Base-by-base conservation (phyloP, 768 basidiomycete genomes). In the Rhodosporidiobolus sp. region DNA sequence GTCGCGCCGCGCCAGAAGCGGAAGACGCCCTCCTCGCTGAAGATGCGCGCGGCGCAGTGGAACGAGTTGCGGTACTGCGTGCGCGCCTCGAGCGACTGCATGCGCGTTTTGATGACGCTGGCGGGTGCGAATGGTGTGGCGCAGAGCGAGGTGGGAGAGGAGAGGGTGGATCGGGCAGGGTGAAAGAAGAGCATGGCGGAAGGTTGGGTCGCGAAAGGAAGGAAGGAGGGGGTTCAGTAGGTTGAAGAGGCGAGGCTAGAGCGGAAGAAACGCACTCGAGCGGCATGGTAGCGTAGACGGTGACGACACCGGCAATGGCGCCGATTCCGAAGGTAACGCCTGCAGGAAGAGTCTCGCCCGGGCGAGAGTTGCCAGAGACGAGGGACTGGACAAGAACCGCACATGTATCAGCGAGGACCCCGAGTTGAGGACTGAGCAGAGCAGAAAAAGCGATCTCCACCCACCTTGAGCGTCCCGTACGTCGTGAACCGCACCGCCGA, bases 41-140 rank as follows among this genome's bases (percentile, higher is more conserved):
- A 88, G 79, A 97, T 94, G 57, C 94, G 86, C 79, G 96, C 95
- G 9, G 88, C 94, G 77, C 95, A 98, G 77, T 98, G 94, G 83
- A 97, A 90, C 5, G 94, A 89, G 79, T 99, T 97, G 49, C 88
- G 87, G 80, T 98, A 99, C 70, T 93, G 89, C 32, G 84, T 82
- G 17, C 86, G 84, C 1, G 95, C 96, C 67, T 87, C 86, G 17
- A 99, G 85, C 10, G 92, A 89, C 81, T 99, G 96, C 96, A 98
- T 99, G 34, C 95, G 87, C 19, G 96, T 98, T 83, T 98, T 99
- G 82, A 98, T 87, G 43, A 97, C 94, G 79, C 93, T 95, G 75
- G n/a, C n/a, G n/a, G n/a, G n/a, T n/a, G n/a, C n/a, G n/a, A n/a
- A n/a, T n/a, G n/a, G n/a, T n/a, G n/a, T n/a, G n/a, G n/a, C n/a